Evolutionary conservation across 192 early-diverging fungal genomes (phyloP), one percentile per base, ranked within the genome.

Genomic region (Coemansia sp.): DNA sequence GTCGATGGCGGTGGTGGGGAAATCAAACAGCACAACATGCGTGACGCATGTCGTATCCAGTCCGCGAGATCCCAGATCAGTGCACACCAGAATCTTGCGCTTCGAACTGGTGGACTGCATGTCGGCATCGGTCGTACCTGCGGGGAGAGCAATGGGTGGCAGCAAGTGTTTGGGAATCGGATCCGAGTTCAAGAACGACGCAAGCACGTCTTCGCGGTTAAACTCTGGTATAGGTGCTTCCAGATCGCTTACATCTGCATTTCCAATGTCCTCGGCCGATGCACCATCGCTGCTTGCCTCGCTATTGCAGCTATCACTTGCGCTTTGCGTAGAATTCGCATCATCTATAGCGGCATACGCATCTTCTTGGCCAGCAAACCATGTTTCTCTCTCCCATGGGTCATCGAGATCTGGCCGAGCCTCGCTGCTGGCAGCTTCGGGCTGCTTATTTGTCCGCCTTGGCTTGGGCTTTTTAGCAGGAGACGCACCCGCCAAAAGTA

Each of bases 11-110:
- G 88, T 91, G 5, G 87, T 85, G 0, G 94, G 94, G 64, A 97
- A 94, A 42, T 97, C 93, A 57, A 89, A 94, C 41, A 93, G 57
- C 5, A 97, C 75, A 10, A 97, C 92, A 69, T 94, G 94, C 21
- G 87, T 80, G 5, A 93, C 91, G 46, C 84, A 84, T 20, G 85
- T 87, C 15, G 91, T 93, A 53, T 97, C 94, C 26, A 97, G 70
- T 0, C 94, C 94, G 28, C 94, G 81, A 5, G 90, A 92, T 2
- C 88, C 92, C 56, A 94, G 83, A 62, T 97, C 94, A 1, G 94
- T 97, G 51, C 90, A 90, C 32, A 94, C 88, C 54, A 91, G 54
- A 14, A 96, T 81, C 57, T 85, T 67, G 59, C 70, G 67, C 18
- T 41, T 34, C 9, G 18, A 51, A 16, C 21, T 15, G 10, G 10